These are phyloP conservation scores for Dittrichia graveolens DNA, from an alignment of 129 eudicot genomes.

Conservation along the genomic window DNA sequence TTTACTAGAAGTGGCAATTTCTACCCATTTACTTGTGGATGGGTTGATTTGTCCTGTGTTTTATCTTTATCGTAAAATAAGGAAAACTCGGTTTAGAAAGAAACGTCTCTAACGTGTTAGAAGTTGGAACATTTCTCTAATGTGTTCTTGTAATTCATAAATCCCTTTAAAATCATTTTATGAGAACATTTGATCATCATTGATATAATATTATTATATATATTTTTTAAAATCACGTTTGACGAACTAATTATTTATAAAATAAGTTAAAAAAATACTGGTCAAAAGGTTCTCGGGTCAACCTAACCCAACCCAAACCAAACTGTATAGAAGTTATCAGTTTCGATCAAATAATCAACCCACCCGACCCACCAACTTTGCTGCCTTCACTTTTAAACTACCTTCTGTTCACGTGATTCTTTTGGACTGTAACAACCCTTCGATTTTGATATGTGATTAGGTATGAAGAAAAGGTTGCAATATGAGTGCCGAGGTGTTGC, in stretches of 20 bases:
- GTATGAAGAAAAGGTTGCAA: conserved; percentile 43
- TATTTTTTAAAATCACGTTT: background rate
- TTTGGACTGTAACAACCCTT: conserved; percentile 3
- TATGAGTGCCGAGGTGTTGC: background rate
- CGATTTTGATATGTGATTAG: conserved; percentile 31
- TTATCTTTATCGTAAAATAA: background rate
- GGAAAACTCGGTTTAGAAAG: background rate
- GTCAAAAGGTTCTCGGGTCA: background rate
- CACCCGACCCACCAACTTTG: background rate
- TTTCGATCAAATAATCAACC: background rate
- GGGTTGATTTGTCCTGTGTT: too few relatives aligned
- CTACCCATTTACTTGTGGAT: conserved; percentile 10
- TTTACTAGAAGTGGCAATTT: background rate
- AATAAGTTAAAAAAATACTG: background rate
- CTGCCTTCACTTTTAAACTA: background rate
- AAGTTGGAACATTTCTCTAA: background rate
- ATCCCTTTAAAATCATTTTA: background rate
- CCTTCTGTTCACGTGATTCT: background rate
- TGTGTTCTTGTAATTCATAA: background rate
- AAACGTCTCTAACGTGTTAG: background rate
- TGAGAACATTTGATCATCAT: background rate
- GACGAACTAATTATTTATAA: background rate
- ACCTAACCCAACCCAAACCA: background rate
- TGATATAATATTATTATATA: background rate
- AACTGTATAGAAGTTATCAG: background rate